Evolutionary conservation across 257 asterid species (phyloP), one percentile per base, ranked within the genome.

Genomic region (Pogostemon cablin): DNA sequence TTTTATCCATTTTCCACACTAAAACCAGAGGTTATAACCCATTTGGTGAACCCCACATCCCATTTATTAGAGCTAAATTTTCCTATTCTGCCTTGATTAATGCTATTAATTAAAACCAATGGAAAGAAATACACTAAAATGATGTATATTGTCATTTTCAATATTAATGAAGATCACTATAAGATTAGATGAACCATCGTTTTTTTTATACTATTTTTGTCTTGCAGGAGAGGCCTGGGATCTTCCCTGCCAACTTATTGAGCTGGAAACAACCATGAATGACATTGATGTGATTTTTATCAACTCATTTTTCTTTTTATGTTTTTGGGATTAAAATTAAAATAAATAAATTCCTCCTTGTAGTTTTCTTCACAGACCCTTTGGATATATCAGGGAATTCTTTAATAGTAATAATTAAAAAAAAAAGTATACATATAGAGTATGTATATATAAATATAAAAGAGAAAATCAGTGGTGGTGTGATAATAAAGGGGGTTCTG

Each of bases 391-490:
- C 32, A 25, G 32, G 32, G 2, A 25, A 25, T 25, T 25, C 32
- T 25, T 25, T 25, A 25, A 25, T 25, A 25, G 32, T 25, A 25
- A 25, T 25, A 25, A 78, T 50, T 52, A 43, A 59, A 67, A 74
- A 58, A 58, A 44, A 11, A 67, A 9, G 20, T 64, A 49, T 62
- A 59, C 37, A 38, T 43, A 20, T 3, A 15, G 34, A 67, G 34
- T 46, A 8, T 66, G 49, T 12, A 62, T 25, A 25, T 25, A 25
- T 25, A 25, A 25, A 25, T 25, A 25, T 25, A 9, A 43, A 62
- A 66, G 68, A 76, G 78, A 72, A 76, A 78, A 47, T 79, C 68
- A 77, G 20, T 34, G 43, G 87, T 78, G 87, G 74, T 66, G 40
- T 61, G 83, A 77, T 77, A 72, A 53, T 60, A 76, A 62, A 67